Evolutionary conservation across 345 rosid species (phyloP).

Genomic region (Sonneratia alba): DNA sequence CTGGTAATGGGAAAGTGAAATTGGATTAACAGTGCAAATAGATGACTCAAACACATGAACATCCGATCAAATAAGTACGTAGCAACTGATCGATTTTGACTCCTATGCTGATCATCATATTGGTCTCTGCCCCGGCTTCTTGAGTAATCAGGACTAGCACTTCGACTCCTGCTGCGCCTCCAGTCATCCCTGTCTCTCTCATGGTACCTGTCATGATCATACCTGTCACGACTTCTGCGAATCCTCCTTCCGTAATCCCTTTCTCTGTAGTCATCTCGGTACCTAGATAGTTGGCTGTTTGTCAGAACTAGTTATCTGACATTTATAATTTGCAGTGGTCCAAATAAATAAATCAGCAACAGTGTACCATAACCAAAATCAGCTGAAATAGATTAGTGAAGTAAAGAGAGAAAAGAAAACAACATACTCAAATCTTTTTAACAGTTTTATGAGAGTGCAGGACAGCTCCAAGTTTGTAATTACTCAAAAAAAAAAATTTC

Average conservation of each 20-base stretch:
- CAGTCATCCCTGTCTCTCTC: conserved; percentile 32
- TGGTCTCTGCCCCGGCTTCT: conserved; percentile 33
- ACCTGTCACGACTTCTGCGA: conserved; percentile 39
- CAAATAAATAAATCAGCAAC: background rate
- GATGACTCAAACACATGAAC: background rate
- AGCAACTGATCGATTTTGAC: conserved; percentile 33
- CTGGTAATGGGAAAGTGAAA: conserved; percentile 6
- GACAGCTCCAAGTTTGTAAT: background rate
- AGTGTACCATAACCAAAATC: background rate
- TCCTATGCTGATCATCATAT: conserved; percentile 34
- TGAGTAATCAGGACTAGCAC: conserved; percentile 40
- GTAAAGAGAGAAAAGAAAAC: background rate
- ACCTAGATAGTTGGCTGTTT: conserved; percentile 13
- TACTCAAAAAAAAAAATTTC: background rate
- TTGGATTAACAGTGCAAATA: background rate
- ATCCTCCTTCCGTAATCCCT: conserved; percentile 34
- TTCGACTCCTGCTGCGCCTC: conserved; percentile 34
- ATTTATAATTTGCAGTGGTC: background rate
- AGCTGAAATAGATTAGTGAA: background rate
- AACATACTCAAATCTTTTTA: background rate
- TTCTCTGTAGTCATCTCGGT: conserved; percentile 43
- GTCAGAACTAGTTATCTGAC: background rate
- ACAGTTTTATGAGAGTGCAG: background rate
- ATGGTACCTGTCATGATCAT: conserved; percentile 37
- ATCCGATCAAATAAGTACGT: conserved; percentile 20